These are phyloP conservation scores for Canavalia ensiformis DNA, from an alignment of 306 rosid species.

Conservation along the genomic window DNA sequence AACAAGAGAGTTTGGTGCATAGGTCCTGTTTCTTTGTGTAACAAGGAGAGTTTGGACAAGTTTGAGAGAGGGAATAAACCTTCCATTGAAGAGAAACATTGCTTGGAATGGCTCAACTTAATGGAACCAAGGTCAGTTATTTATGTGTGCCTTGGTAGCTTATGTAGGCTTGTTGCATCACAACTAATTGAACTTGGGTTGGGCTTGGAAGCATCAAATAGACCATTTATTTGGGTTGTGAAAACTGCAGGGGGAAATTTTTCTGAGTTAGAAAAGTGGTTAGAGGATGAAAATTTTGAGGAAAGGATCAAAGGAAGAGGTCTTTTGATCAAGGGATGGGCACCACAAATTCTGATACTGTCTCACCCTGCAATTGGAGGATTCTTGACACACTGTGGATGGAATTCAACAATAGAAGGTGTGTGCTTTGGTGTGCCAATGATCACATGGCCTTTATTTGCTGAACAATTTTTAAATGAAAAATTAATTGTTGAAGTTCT, in stretches of 20 bases:
- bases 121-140: slow-evolving; percentile 72
- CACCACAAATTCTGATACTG: slow-evolving; percentile 74
- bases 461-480: slow-evolving; percentile 82
- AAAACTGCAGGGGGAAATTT: slow-evolving; percentile 51
- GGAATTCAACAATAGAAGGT: slow-evolving; percentile 80
- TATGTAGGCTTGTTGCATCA: slow-evolving; percentile 68
- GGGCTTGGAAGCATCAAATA: slow-evolving; percentile 70
- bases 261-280: slow-evolving; percentile 68
- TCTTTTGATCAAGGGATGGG: slow-evolving; percentile 78
- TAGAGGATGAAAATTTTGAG: slow-evolving; percentile 63
- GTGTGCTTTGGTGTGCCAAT: slow-evolving; percentile 68
- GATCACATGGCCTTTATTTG: slow-evolving; percentile 83
- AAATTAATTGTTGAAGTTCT: slow-evolving; percentile 64
- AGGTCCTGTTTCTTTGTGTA: slow-evolving; percentile 76
- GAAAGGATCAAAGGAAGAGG: slow-evolving; percentile 73
- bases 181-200: slow-evolving; percentile 76
- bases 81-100: slow-evolving; percentile 58
- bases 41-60: slow-evolving; percentile 64
- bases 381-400: slow-evolving; percentile 82
- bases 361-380: slow-evolving; percentile 69
- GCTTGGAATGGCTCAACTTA: slow-evolving; percentile 72
- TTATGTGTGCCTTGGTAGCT: slow-evolving; percentile 83
- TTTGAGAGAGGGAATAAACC: slow-evolving; percentile 78
- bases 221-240: slow-evolving; percentile 81
- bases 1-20: slow-evolving; percentile 79